A percentile compares a stretch with the other conserved stretches of the same genome.
phyloP scores from a whole-genome alignment of 352 stramenopile species.

The Pythium folliculosum region DNA sequence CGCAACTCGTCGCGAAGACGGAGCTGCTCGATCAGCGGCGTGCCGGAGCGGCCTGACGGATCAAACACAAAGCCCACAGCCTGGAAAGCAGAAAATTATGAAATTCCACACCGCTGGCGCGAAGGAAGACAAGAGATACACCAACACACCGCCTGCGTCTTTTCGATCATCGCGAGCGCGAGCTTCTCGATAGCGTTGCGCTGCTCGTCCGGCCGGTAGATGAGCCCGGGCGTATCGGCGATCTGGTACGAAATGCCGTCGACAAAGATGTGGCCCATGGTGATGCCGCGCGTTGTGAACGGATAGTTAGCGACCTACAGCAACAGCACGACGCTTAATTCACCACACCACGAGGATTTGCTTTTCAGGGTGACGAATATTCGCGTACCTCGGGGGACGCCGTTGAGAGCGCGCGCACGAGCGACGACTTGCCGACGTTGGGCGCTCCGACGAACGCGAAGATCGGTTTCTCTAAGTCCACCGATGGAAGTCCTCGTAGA shows the following conservation, averaged over 20 bases:
- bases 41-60: constrained; percentile 68
- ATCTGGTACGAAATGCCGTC: constrained; percentile 86
- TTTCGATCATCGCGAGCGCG: constrained; percentile 42
- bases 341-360: too few relatives aligned
- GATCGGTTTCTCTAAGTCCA: constrained; percentile 80
- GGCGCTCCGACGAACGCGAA: constrained; percentile 84
- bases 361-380: too few relatives aligned
- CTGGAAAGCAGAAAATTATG: constrained; percentile 32
- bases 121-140: neutral
- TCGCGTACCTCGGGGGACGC: constrained; percentile 69
- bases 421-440: constrained; percentile 87
- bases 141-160: constrained; percentile 37
- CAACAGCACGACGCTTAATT: neutral
- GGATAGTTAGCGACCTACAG: constrained; percentile 85
- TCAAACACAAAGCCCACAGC: constrained; percentile 88
- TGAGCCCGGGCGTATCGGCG: constrained; percentile 61
- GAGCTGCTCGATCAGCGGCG: constrained; percentile 59
- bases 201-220: constrained; percentile 38
- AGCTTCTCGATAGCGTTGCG: constrained; percentile 49
- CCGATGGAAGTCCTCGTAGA: constrained; percentile 69
- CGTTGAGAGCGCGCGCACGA: constrained; percentile 78
- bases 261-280: constrained; percentile 87
- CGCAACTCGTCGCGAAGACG: constrained; percentile 74
- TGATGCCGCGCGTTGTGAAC: constrained; percentile 87
- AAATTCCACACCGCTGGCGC: neutral